Base-by-base conservation (phyloP, 306 rosid species). In the Casuarina glauca region DNA sequence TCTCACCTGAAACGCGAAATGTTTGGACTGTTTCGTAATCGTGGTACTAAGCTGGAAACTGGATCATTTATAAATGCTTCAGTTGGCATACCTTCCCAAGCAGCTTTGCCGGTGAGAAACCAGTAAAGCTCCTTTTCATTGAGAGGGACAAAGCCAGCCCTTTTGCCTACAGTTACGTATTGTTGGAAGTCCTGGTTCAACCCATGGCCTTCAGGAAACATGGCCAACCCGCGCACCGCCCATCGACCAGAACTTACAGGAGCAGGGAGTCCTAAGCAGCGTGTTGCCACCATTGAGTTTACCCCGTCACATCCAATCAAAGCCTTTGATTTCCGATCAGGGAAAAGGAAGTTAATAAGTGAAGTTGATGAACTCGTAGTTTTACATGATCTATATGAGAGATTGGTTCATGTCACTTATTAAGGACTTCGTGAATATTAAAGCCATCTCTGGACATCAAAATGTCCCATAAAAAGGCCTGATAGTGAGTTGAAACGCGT, bases 271-370 rank as follows among this genome's bases (percentile, higher is more conserved):
- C 86, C 82, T 69, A 82, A 69, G 61, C 82, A 82, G 1, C 41
- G 32, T 10, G 76, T 53, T 58, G 64, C 70, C 73, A 82, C 86
- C 16, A 43, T 42, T 4, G 86, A 82, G 79, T 78, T 75, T 42
- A 74, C 82, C 69, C 82, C 76, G 9, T 82, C 86, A 74, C 86
- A 82, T 13, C 86, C 84, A 42, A 81, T 76, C 62, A 81, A 38
- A 62, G 46, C 81, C 78, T 76, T 8, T 13, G 12, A 26, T 48
- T 48, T 48, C 51, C 51, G 51, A 48, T 9, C 2, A 9, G 51
- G 51, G 51, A 9, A 48, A 48, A 9, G 3, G 2, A 9, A 9
- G 11, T 48, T 46, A 46, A 6, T 46, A 11, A 46, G 50, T 46
- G 2, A 46, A 46, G 50, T 45, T 5, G 49, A 45, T 5, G 9